These are phyloP conservation scores for Platanthera zijinensis DNA, from an alignment of 106 monocot genomes.

Conservation along the genomic window DNA sequence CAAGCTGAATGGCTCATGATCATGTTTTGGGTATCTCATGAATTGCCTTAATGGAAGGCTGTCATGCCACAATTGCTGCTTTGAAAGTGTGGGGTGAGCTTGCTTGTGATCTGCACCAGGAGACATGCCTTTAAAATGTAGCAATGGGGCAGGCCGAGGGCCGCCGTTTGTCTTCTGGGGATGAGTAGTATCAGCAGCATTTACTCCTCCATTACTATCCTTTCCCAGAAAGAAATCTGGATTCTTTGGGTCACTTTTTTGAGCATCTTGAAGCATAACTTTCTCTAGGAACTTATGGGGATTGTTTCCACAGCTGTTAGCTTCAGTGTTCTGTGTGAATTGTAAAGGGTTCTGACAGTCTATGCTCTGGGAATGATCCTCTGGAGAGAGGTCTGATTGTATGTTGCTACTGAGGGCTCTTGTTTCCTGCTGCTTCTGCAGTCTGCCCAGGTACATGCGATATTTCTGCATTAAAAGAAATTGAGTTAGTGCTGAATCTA, in stretches of 20 bases:
- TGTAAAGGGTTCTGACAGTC: slow-evolving; percentile 7
- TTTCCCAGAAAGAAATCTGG: slow-evolving; percentile 10
- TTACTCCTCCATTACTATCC: slow-evolving; percentile 14
- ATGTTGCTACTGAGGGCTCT: not conserved
- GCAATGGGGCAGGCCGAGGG: slow-evolving; percentile 21
- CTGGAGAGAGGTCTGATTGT: slow-evolving; percentile 7
- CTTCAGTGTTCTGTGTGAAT: slow-evolving; percentile 15
- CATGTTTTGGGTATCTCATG: slow-evolving; percentile 45
- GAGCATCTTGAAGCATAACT: slow-evolving; percentile 16
- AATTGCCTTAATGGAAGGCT: slow-evolving; percentile 33
- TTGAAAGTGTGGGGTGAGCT: slow-evolving; percentile 19
- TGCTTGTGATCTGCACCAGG: slow-evolving; percentile 22
- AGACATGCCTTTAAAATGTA: slow-evolving; percentile 27
- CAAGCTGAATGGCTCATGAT: slow-evolving; percentile 28
- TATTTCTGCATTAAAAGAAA: slow-evolving; percentile 15
- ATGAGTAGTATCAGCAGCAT: not conserved
- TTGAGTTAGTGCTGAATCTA: not conserved
- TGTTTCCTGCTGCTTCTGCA: slow-evolving; percentile 21
- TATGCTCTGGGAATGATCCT: slow-evolving; percentile 13
- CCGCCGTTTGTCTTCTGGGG: slow-evolving; percentile 13
- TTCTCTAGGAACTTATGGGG: slow-evolving; percentile 24
- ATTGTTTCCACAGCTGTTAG: slow-evolving; percentile 9
- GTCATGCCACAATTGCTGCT: slow-evolving; percentile 17
- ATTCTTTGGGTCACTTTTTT: slow-evolving; percentile 18
- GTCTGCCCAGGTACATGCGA: slow-evolving; percentile 21